These are phyloP conservation scores for Calocybe cyanea DNA, from an alignment of 768 basidiomycete genomes.

Conservation along the genomic window DNA sequence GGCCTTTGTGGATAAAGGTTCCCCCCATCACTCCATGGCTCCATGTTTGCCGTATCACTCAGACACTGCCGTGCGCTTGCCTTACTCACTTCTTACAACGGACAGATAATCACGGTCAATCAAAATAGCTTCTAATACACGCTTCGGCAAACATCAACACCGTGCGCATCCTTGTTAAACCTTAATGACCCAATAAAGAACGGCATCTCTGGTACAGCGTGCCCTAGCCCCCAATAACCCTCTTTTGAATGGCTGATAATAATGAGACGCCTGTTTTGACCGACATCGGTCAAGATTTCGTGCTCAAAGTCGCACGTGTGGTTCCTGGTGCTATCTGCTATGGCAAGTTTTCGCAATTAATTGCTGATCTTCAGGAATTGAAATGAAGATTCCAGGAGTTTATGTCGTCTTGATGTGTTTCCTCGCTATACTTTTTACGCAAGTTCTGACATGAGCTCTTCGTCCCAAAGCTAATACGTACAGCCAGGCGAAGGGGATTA, in stretches of 20 bases:
- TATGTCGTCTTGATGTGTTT: constrained; percentile 17
- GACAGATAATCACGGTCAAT: too few relatives aligned
- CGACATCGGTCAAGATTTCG: constrained; percentile 16
- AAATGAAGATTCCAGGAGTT: constrained; percentile 16
- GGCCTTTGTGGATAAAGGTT: too few relatives aligned
- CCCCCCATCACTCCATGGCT: too few relatives aligned
- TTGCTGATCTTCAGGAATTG: neutral
- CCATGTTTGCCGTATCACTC: too few relatives aligned
- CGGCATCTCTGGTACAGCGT: too few relatives aligned
- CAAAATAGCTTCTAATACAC: too few relatives aligned
- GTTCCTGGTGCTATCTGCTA: constrained; percentile 17
- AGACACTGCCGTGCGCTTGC: too few relatives aligned
- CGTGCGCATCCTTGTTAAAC: too few relatives aligned
- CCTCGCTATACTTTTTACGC: constrained; percentile 13
- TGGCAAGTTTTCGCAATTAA: constrained; percentile 8
- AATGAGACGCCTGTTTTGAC: constrained; percentile 12
- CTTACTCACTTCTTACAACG: too few relatives aligned
- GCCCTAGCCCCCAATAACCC: too few relatives aligned
- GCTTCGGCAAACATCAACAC: too few relatives aligned
- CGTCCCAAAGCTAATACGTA: neutral
- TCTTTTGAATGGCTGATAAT: constrained; percentile 14
- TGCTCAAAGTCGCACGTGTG: constrained; percentile 18
- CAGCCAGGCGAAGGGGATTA: constrained; percentile 18
- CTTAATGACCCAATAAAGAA: too few relatives aligned
- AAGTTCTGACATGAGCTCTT: neutral